Base-by-base conservation (phyloP, 140 eudicot genomes). In the Bidens hawaiensis region DNA sequence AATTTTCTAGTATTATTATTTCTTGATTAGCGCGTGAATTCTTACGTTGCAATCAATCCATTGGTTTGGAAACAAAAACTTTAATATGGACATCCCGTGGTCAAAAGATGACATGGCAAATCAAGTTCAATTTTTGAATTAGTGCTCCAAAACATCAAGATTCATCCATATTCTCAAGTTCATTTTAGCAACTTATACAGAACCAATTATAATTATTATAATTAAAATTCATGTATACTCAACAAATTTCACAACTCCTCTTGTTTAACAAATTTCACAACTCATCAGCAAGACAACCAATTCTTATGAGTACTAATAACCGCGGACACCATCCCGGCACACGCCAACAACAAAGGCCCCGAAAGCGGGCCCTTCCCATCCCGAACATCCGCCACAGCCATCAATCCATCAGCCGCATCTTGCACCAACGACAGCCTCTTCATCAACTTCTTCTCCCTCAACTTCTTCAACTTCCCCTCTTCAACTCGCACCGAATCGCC, bases 261-360 rank as follows among this genome's bases (percentile, higher is more conserved):
- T n/a, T n/a, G n/a, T n/a, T n/a, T n/a, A n/a, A 19, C n/a, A n/a
- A n/a, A n/a, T n/a, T n/a, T n/a, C n/a, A n/a, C n/a, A n/a, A n/a
- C n/a, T n/a, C n/a, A n/a, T 78, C 72, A 90, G 69, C 96, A 90
- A 75, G 94, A 79, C 59, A 79, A 7, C 98, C 96, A 87, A 73
- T 91, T 91, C 88, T 91, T 91, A 42, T 87, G 98, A 54, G 95
- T 85, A 65, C 98, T 91, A 65, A 91, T 84, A 9, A 91, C 19
- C 27, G 95, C 98, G 13, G 98, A 91, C 67, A 85, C 61, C 47
- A 91, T 74, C 53, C 96, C 98, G 1, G 98, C 98, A 13, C 82
- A 82, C 8, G 98, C 83, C 51, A 87, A 0, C 74, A 87, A 23
- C 4, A 85, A 7, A 33, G 98, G 96, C 71, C 71, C 81, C 10